phyloP scores from a whole-genome alignment of 2,329 filamentous ascomycete genomes.

The Pyrenochaeta sp. region DNA sequence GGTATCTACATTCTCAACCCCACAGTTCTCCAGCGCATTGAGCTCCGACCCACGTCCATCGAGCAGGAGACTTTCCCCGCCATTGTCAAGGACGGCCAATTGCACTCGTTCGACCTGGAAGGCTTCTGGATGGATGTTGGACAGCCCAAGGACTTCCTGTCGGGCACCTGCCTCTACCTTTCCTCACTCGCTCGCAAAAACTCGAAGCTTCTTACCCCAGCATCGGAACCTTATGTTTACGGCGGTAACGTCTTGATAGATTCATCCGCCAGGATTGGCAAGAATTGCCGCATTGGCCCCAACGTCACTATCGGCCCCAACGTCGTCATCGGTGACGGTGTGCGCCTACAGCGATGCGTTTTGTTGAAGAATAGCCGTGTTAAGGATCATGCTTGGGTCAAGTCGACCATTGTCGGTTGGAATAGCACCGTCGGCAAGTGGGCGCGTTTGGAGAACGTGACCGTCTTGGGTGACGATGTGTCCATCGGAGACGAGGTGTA shows the following conservation, averaged over 20 bases:
- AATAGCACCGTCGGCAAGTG: slow-evolving; percentile 95
- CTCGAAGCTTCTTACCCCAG: slow-evolving; percentile 80
- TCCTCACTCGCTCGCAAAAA: slow-evolving; percentile 90
- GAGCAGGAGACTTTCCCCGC: slow-evolving; percentile 99
- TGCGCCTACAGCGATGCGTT: slow-evolving; percentile 91
- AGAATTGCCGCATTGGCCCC: slow-evolving; percentile 97
- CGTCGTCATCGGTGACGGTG: slow-evolving; percentile 91
- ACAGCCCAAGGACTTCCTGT: slow-evolving; percentile 98
- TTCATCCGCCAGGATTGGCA: slow-evolving; percentile 92
- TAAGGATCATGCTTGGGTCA: slow-evolving; percentile 99
- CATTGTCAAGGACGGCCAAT: slow-evolving; percentile 85
- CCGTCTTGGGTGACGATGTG: slow-evolving; percentile 96
- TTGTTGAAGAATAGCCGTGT: slow-evolving; percentile 89
- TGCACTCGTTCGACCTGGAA: slow-evolving; percentile 96
- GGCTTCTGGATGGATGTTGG: slow-evolving; percentile 99
- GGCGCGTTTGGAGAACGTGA: slow-evolving; percentile 96
- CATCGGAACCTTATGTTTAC: slow-evolving; percentile 81
- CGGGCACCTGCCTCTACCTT: slow-evolving; percentile 94
- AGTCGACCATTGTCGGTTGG: slow-evolving; percentile 98
- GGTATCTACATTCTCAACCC: slow-evolving; percentile 99
- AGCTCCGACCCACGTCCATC: slow-evolving; percentile 95
- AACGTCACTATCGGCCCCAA: slow-evolving; percentile 96
- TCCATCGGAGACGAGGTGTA: slow-evolving; percentile 98
- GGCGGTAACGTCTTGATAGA: slow-evolving; percentile 97
- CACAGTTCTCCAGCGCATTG: slow-evolving; percentile 87